Conservation (phyloP, 176 grass and related monocot genomes). For the Ensete glaucum region DNA sequence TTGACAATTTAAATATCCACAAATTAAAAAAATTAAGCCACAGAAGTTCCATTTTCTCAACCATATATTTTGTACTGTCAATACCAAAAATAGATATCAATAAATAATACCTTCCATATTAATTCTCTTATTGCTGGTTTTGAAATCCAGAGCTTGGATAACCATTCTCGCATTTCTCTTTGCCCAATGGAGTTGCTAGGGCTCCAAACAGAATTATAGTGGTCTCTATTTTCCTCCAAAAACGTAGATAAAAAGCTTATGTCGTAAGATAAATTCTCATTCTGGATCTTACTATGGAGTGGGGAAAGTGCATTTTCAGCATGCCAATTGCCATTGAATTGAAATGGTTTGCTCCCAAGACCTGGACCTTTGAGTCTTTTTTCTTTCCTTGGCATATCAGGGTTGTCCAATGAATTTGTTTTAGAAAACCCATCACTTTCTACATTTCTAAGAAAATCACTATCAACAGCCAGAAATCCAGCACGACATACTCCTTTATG, state of each 20-base stretch:
- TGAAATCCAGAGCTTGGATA: slow-evolving; percentile 73
- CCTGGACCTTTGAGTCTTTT: slow-evolving; percentile 59
- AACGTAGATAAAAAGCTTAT: slow-evolving; percentile 73
- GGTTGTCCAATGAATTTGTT: slow-evolving; percentile 39
- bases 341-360: slow-evolving; percentile 10
- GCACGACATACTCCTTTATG: slow-evolving; percentile 89
- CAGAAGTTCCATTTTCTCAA: neutral
- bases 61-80: neutral
- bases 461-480: slow-evolving; percentile 72
- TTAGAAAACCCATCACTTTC: slow-evolving; percentile 25
- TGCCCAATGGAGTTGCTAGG: slow-evolving; percentile 76
- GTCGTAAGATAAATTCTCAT: slow-evolving; percentile 64
- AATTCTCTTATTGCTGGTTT: slow-evolving; percentile 70
- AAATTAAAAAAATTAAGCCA: no score
- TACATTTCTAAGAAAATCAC: slow-evolving; percentile 28
- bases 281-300: slow-evolving; percentile 31
- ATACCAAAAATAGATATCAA: neutral
- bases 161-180: slow-evolving; percentile 96
- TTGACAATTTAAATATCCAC: no score
- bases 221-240: slow-evolving; percentile 81
- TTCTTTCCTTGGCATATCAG: slow-evolving; percentile 42
- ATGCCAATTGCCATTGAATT: slow-evolving; percentile 21
- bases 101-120: slow-evolving; percentile 65
- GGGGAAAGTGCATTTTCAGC: slow-evolving; percentile 35
- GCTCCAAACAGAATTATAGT: slow-evolving; percentile 84